Conservation (phyloP, 129 eudicot genomes). For the Smallanthus sonchifolius region DNA sequence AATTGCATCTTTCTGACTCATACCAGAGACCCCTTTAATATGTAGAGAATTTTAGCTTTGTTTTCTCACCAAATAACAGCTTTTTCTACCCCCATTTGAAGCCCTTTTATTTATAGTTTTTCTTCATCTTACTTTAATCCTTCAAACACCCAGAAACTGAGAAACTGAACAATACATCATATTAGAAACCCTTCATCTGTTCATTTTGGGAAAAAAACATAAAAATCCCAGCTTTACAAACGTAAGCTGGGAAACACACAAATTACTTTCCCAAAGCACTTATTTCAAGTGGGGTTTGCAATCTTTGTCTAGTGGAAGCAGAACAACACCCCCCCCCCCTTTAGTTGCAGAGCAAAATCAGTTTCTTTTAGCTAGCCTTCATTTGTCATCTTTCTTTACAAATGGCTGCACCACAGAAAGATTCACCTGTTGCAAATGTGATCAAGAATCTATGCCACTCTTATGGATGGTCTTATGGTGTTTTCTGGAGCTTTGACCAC, state of each 20-base stretch:
- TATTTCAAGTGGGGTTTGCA: slow-evolving; percentile 28
- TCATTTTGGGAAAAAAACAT: slow-evolving; percentile 26
- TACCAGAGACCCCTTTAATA: slow-evolving; percentile 39
- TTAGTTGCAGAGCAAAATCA: slow-evolving; percentile 10
- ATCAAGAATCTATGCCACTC: slow-evolving; percentile 58
- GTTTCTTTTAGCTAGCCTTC: neutral
- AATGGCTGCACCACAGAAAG: slow-evolving; percentile 44
- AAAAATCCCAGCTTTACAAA: slow-evolving; percentile 24
- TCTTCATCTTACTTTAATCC: slow-evolving; percentile 9
- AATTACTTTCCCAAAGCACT: slow-evolving; percentile 32
- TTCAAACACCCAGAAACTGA: slow-evolving; percentile 41
- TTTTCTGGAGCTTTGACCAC: slow-evolving; percentile 89
- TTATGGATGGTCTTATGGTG: slow-evolving; percentile 93
- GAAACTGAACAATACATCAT: slow-evolving; percentile 13
- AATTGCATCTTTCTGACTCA: slow-evolving; percentile 35
- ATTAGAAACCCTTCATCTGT: slow-evolving; percentile 28
- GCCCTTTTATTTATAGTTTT: neutral
- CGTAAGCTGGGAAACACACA: slow-evolving; percentile 24
- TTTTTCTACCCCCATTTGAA: slow-evolving; percentile 34
- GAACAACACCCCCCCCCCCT: slow-evolving; percentile 14
- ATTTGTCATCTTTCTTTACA: slow-evolving; percentile 17
- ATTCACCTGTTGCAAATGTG: slow-evolving; percentile 38
- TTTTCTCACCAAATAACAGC: slow-evolving; percentile 36
- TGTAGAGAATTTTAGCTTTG: slow-evolving; percentile 26
- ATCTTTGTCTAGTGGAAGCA: slow-evolving; percentile 28